Evolutionary conservation across 495 filamentous ascomycete species (phyloP).

Genomic region (Trichoderma erinaceum): DNA sequence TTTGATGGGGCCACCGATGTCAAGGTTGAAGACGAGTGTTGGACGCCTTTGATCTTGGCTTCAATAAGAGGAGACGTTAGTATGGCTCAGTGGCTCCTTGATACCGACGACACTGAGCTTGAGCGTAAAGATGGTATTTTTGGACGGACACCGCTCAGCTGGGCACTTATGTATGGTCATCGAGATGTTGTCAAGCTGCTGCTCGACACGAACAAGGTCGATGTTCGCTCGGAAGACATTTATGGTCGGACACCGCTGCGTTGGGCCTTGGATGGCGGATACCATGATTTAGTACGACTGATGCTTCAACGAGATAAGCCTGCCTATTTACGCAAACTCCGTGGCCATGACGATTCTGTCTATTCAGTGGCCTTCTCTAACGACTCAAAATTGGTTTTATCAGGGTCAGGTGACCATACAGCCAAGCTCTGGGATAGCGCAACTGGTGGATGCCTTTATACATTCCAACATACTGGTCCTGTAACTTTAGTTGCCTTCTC

Average conservation of each 20-base stretch:
- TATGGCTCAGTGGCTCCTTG: background rate
- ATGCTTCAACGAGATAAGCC: background rate
- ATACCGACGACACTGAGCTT: background rate
- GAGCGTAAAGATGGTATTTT: background rate
- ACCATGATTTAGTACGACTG: background rate
- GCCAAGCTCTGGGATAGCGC: background rate
- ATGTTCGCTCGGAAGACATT: background rate
- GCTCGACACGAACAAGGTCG: background rate
- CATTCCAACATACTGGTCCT: background rate
- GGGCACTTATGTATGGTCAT: background rate
- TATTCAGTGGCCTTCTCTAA: background rate
- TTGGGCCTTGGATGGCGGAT: background rate
- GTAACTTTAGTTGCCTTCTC: background rate
- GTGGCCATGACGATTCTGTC: background rate
- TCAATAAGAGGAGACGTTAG: background rate
- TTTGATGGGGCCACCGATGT: background rate
- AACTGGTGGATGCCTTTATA: background rate
- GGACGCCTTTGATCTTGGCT: background rate
- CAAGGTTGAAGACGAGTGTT: background rate
- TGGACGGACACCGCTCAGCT: background rate
- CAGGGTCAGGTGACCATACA: background rate
- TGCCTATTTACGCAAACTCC: background rate
- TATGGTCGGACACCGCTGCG: background rate
- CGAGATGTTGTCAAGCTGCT: background rate
- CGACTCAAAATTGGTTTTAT: background rate